Evolutionary conservation across 1,139 yeast genomes (phyloP), one percentile per base, ranked within the genome.

Genomic region (Petasospora fabianii): DNA sequence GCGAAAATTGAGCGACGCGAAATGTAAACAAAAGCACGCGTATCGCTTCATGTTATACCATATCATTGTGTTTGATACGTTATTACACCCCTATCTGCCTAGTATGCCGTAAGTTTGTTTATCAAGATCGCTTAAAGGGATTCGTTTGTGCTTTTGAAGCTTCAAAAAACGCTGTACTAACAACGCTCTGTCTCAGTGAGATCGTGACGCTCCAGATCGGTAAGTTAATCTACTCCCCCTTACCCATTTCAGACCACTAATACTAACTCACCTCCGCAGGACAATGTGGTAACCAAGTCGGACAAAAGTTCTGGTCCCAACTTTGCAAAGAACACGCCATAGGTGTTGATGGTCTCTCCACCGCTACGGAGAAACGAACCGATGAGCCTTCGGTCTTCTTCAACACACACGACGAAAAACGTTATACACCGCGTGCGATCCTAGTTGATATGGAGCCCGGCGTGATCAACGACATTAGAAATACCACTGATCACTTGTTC

Each of bases 231-330:
- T n/a, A 16, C 5, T 5, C 24, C 4, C 12, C 24, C 9, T 16
- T n/a, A 22, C 19, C 24, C 17, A 15, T 20, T 16, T 15, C 20
- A 14, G 10, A 15, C 15, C 27, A 10, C 3, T 34, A 32, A 34
- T 34, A 38, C 34, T 38, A 24, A 35, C 14, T 10, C 26, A 27
- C 71, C 80, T 39, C 78, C n/a, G n/a, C 88, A 2, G 88, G 96
- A 22, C 98, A 92, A 64, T 94, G 98, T 65, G 98, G 98, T 38
- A 92, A 92, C 62, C 98, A 92, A 59, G 83, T 92, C 1, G 97
- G 97, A 16, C 77, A 85, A 40, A 85, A 85, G 59, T 92, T 90
- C 59, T 92, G 98, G 98, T 75, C 80, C 36, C 97, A 88, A 61
- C 64, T 92, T 42, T 86, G 96, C 35, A 63, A 69, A 28, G 98